A percentile compares a stretch with the other conserved stretches of the same genome.
Conservation (phyloP, 2,329 filamentous ascomycete species). For the Colletotrichum sp. region DNA sequence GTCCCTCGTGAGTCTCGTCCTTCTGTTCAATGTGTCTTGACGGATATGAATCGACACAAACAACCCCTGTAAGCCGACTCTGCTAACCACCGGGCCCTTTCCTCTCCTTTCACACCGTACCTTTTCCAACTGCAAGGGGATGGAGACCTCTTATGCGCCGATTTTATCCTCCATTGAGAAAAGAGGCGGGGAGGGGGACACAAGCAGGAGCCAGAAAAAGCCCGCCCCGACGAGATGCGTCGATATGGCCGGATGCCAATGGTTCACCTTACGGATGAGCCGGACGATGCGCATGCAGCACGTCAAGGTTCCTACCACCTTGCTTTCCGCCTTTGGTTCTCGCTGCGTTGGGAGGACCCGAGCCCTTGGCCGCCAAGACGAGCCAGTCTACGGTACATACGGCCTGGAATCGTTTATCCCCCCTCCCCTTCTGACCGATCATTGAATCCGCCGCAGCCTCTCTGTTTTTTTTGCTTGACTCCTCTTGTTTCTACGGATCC, state of each 20-base stretch:
- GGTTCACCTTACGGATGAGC: constrained; percentile 6
- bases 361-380: constrained; percentile 14
- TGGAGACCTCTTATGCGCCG: background rate
- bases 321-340: background rate
- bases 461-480: background rate
- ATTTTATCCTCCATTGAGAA: background rate
- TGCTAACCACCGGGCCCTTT: background rate
- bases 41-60: background rate
- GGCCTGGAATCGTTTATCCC: background rate
- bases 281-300: constrained; percentile 15
- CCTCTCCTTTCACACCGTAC: background rate
- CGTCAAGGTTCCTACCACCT: constrained; percentile 14
- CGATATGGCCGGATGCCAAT: background rate
- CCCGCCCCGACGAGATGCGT: background rate
- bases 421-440: background rate
- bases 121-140: background rate
- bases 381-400: background rate
- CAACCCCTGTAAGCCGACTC: background rate
- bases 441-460: background rate
- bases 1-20: background rate
- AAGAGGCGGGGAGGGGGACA: background rate
- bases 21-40: background rate
- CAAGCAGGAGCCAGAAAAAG: background rate
- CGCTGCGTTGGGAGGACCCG: background rate
- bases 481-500: background rate